phyloP scores from a whole-genome alignment of 495 filamentous ascomycete species.

The Cairneyella variabilis region DNA sequence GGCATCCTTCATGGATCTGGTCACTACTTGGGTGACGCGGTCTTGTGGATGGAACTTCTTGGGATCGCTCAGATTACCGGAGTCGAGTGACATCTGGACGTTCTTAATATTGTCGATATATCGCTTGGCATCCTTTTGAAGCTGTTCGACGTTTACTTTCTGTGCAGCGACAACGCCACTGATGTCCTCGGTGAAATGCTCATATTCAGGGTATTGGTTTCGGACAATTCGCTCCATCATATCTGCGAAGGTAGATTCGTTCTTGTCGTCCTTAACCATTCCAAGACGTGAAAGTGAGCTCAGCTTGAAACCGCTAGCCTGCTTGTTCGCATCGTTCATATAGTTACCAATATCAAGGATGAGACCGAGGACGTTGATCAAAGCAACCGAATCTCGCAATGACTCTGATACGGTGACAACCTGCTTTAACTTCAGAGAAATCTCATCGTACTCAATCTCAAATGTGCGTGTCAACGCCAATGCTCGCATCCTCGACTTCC shows the following conservation, averaged over 20 bases:
- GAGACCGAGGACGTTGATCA: conserved; percentile 93
- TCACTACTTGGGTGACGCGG: conserved; percentile 85
- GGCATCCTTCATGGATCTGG: conserved; percentile 94
- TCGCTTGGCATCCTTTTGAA: conserved; percentile 81
- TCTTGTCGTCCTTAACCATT: conserved; percentile 99
- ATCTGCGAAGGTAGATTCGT: conserved; percentile 92
- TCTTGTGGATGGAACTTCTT: conserved; percentile 99
- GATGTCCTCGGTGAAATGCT: conserved; percentile 83
- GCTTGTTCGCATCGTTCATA: conserved; percentile 99
- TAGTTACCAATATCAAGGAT: conserved; percentile 98
- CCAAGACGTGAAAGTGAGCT: conserved; percentile 89
- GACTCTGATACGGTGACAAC: conserved; percentile 85
- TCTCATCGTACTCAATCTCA: conserved; percentile 87
- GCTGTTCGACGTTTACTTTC: conserved; percentile 92
- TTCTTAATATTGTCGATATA: conserved; percentile 96
- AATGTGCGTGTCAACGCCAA: conserved; percentile 79
- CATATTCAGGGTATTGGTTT: conserved; percentile 94
- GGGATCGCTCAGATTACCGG: conserved; percentile 89
- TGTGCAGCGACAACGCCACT: conserved; percentile 74
- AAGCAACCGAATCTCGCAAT: conserved; percentile 78
- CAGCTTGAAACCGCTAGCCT: conserved; percentile 95
- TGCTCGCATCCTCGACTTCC: conserved; percentile 95
- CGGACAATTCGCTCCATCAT: conserved; percentile 96
- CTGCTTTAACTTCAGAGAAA: conserved; percentile 74
- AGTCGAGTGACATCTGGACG: conserved; percentile 85